These are phyloP conservation scores for Linum trigynum DNA, from an alignment of 345 rosid genomes.

Conservation along the genomic window DNA sequence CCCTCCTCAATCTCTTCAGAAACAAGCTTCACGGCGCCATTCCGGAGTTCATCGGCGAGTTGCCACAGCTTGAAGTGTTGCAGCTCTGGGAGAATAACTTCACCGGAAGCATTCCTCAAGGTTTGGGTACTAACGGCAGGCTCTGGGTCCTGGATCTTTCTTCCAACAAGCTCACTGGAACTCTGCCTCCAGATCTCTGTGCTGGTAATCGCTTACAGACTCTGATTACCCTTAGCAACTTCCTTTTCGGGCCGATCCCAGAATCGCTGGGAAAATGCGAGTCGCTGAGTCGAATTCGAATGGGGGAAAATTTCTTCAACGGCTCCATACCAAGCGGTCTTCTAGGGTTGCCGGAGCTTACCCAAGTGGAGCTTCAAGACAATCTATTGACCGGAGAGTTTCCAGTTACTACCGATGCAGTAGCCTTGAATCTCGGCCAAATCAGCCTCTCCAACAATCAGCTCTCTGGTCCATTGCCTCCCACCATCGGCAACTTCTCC, in stretches of 20 bases:
- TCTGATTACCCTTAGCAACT: conserved; percentile 2
- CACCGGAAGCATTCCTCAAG: conserved; percentile 33
- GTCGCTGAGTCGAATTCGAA: background rate
- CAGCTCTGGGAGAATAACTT: conserved; percentile 33
- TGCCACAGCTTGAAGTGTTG: conserved; percentile 25
- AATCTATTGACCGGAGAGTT: conserved; percentile 38
- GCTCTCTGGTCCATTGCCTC: conserved; percentile 41
- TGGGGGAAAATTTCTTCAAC: conserved; percentile 4
- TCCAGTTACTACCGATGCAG: conserved; percentile 29
- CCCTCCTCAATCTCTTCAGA: background rate
- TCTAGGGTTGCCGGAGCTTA: background rate
- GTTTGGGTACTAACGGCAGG: conserved; percentile 21
- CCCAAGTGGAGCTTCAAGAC: conserved; percentile 6
- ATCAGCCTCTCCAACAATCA: conserved; percentile 39
- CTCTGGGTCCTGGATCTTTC: conserved; percentile 42
- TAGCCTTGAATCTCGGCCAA: background rate
- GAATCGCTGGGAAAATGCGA: background rate
- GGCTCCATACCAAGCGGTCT: background rate
- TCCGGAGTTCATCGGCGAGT: conserved; percentile 4
- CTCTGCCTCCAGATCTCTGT: background rate
- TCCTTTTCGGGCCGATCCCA: conserved; percentile 1
- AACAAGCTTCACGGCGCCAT: conserved; percentile 1
- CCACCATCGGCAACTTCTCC: conserved; percentile 27
- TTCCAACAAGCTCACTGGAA: conserved; percentile 5
- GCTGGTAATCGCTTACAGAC: background rate